Base-by-base conservation (phyloP, 2,329 filamentous ascomycete species). In the Claviceps capensis region DNA sequence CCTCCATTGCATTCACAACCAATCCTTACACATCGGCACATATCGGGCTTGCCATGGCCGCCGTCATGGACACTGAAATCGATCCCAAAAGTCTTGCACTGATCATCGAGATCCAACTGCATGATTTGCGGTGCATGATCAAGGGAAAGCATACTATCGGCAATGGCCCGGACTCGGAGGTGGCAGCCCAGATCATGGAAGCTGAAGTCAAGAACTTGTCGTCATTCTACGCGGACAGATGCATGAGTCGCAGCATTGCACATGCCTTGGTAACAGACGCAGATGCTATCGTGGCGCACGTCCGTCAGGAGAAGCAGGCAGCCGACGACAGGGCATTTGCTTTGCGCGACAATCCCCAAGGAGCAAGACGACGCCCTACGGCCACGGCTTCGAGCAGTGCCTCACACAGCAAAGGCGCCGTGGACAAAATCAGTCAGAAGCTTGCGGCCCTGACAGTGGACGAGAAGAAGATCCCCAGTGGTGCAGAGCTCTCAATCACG, bases 241-340 rank as follows among this genome's bases (percentile, higher is more conserved):
- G n/a, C 23, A 56, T 60, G 54, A 51, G 54, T 23, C 53, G 49
- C 30, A 61, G 59, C 42, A 55, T 60, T 0, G 55, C 53, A 14
- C 54, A 50, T 17, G 58, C 58, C 1, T 51, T 55, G 1, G 34
- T 55, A 22, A 34, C 43, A 14, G 57, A 58, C 26, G 55, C 30
- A 41, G 47, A 53, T 6, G 50, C 47, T 34, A 58, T 58, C 17
- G 17, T 16, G 13, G 11, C 13, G 6, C 37, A 16, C 3, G 22
- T 16, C 7, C 7, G 7, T 11, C 16, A 26, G 16, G 51, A 52
- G 34, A 40, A 44, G 19, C 51, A 49, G 19, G 46, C 51, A 13
- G 8, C 16, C 7, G 13, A 22, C 11, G 44, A 51, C 23, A 14
- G 50, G 9, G 26, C 7, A 30, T 9, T 30, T 30, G 7, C 26